These are phyloP conservation scores for Tetrastigma voinierianum DNA, from an alignment of 164 flowering plant genomes.

Conservation along the genomic window DNA sequence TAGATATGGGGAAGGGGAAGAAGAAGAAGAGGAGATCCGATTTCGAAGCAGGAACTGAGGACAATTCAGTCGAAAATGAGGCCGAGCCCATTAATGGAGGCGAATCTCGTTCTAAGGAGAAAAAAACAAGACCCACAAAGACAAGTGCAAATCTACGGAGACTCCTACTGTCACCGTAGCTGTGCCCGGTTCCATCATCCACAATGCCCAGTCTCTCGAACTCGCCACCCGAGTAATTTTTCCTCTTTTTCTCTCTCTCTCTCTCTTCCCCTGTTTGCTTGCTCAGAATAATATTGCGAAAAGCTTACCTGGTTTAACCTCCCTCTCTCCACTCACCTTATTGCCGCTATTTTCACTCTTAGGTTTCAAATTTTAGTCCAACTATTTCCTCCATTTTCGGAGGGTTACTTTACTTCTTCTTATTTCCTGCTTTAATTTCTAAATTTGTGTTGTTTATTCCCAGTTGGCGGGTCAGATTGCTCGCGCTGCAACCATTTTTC, in stretches of 20 bases:
- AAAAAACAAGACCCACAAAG: conserved; percentile 16
- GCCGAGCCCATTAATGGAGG: conserved; percentile 33
- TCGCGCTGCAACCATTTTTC: conserved; percentile 91
- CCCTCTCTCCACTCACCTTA: background rate
- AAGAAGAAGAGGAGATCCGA: conserved; percentile 31
- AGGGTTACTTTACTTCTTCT: background rate
- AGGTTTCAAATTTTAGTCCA: background rate
- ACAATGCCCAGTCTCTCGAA: conserved; percentile 82
- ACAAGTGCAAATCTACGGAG: conserved; percentile 11
- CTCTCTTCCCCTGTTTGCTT: background rate
- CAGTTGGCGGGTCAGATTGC: conserved; percentile 98
- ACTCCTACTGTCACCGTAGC: conserved; percentile 76
- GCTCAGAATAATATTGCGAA: no score
- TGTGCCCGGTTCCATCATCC: conserved; percentile 83
- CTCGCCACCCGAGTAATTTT: conserved; percentile 82
- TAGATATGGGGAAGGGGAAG: conserved; percentile 31
- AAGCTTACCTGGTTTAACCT: no score
- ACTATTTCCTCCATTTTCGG: background rate
- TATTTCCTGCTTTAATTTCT: background rate
- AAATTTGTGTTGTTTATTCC: conserved; percentile 10
- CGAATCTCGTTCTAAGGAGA: conserved; percentile 26
- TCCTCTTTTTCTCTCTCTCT: conserved; percentile 10
- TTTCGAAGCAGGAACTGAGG: conserved; percentile 23
- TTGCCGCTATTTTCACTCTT: background rate
- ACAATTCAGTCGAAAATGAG: background rate